phyloP scores from a whole-genome alignment of 345 rosid genomes.

The Aurinia saxatilis region DNA sequence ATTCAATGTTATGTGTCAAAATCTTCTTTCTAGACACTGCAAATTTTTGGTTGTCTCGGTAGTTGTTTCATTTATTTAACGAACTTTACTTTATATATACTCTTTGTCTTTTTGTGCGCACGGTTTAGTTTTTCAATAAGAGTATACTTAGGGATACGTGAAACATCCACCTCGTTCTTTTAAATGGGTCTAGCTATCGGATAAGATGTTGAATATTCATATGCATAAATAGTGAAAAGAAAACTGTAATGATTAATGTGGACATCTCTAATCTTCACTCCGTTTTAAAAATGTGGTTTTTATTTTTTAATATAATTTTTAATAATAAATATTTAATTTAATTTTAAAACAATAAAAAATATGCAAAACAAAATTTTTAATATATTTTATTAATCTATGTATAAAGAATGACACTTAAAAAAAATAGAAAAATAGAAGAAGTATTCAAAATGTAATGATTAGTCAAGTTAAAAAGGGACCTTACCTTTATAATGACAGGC shows the following conservation, averaged over 20 bases:
- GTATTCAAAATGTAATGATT: too few relatives aligned
- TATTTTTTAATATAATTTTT: too few relatives aligned
- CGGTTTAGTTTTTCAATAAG: neutral
- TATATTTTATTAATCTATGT: too few relatives aligned
- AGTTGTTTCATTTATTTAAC: constrained; percentile 10
- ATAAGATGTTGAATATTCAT: constrained; percentile 21
- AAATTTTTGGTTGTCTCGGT: neutral
- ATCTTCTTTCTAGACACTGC: constrained; percentile 1
- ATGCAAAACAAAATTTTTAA: too few relatives aligned
- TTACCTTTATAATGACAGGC: neutral
- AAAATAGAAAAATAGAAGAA: too few relatives aligned
- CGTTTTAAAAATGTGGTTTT: too few relatives aligned
- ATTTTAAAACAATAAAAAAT: too few relatives aligned
- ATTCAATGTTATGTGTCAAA: constrained; percentile 1
- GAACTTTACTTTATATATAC: neutral
- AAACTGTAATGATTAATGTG: neutral
- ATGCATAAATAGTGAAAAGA: neutral
- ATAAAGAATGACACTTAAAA: too few relatives aligned
- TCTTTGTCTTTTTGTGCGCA: constrained; percentile 4
- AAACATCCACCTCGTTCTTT: constrained; percentile 9
- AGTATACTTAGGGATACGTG: constrained; percentile 11
- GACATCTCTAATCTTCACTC: neutral
- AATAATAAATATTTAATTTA: too few relatives aligned
- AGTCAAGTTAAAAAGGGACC: neutral
- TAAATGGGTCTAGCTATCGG: neutral